Conservation (phyloP, 2,329 filamentous ascomycete species). For the Colletotrichum sp. region DNA sequence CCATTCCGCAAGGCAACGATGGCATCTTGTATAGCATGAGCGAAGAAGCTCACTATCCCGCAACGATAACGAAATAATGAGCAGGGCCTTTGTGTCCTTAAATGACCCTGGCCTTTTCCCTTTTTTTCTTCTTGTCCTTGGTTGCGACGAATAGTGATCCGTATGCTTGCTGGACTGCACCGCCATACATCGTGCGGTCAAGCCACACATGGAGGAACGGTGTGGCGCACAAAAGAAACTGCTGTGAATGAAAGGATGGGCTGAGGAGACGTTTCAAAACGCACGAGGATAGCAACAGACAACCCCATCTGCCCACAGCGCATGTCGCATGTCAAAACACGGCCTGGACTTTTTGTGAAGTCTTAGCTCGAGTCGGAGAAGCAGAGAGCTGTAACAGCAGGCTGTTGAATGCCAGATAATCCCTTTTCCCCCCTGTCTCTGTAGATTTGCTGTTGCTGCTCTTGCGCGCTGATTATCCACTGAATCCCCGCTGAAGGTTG, state of each 20-base stretch:
- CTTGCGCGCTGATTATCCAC: background rate
- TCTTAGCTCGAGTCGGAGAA: background rate
- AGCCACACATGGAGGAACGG: background rate
- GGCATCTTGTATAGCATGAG: constrained; percentile 22
- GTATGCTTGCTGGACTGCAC: background rate
- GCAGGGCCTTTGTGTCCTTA: background rate
- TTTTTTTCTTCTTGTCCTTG: background rate
- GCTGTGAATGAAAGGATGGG: constrained; percentile 11
- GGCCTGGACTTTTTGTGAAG: background rate
- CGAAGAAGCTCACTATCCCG: constrained; percentile 1
- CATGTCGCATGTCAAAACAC: constrained; percentile 6
- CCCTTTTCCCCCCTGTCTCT: background rate
- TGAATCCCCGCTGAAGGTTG: background rate
- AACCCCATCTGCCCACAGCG: constrained; percentile 8
- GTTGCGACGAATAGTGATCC: background rate
- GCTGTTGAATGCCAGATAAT: constrained; percentile 14
- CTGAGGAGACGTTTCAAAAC: constrained; percentile 22
- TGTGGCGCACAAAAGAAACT: background rate
- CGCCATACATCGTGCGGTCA: background rate
- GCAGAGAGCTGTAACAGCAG: constrained; percentile 15
- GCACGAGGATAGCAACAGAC: background rate
- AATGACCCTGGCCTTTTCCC: background rate
- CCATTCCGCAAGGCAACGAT: constrained; percentile 24
- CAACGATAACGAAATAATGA: background rate
- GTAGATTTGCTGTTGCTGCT: background rate